Base-by-base conservation (phyloP, 768 basidiomycete species). In the Rhizopogon rudus region DNA sequence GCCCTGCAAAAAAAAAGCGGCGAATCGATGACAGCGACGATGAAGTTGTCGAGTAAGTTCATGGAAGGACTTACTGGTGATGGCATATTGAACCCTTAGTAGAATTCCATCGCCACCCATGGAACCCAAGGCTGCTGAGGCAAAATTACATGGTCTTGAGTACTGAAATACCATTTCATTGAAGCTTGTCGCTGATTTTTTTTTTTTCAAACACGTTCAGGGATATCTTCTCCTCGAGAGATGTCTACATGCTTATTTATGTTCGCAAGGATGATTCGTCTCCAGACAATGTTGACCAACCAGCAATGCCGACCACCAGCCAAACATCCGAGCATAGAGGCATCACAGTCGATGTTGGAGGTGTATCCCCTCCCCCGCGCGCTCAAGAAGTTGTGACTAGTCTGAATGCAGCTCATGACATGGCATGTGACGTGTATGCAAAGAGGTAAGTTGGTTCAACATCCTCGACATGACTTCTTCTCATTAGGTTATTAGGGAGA, bases 231-330 rank as follows among this genome's bases (percentile, higher is more conserved):
- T 76, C 81, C 2, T 93, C 93, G 2, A 88, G 81, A 70, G 93
- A 97, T 62, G 93, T 92, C 6, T 97, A 98, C 71, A 96, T 98
- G 93, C 79, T 98, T 33, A 86, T 98, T 52, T 98, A 98, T 69
- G 80, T 82, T 39, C 81, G 83, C 10, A 77, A 75, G 60, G 63
- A 70, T 29, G 54, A 61, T 17, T 43, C 44, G 37, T 45, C 53
- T 40, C 17, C 58, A 48, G 57, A 58, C 51, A 53, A 54, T 2
- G 17, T 41, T 53, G 28, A 44, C 60, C 58, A 61, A 57, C 59
- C 54, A 44, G 40, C 53, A 40, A 59, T 58, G 55, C 56, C 56
- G 55, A 52, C 62, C 60, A 51, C 58, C 48, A 37, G 45, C 44
- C 51, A 60, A 40, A 40, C 44, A 58, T 55, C 54, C 3, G 17